Percentiles rank a stretch among this genome's conserved stretches.
Evolutionary conservation across 2,329 filamentous ascomycete genomes (phyloP).

Genomic region (Basipetospora chlamydospora): DNA sequence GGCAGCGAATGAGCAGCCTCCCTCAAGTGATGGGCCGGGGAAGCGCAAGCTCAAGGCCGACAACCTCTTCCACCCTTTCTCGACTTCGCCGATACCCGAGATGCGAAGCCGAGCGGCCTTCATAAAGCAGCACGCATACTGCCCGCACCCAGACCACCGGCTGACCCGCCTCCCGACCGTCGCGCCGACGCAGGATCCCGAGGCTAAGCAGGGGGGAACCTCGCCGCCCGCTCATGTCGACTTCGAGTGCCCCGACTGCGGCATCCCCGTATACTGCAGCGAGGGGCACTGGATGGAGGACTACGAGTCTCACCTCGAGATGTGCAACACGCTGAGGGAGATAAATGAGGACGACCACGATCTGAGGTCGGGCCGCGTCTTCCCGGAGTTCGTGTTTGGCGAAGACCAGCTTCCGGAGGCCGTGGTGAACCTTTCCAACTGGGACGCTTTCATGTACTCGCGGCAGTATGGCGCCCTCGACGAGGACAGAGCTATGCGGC

Average conservation of each 20-base stretch:
- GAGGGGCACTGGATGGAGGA: conserved; percentile 94
- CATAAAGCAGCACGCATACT: conserved; percentile 87
- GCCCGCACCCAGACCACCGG: conserved; percentile 78
- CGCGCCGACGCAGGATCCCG: conserved; percentile 47
- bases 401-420: conserved; percentile 83
- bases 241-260: conserved; percentile 94
- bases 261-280: conserved; percentile 83
- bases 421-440: conserved; percentile 92
- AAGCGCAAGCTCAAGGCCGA: conserved; percentile 42
- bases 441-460: conserved; percentile 94
- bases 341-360: conserved; percentile 99
- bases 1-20: conserved; percentile 8
- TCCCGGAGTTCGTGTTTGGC: conserved; percentile 87
- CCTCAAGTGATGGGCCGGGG: too few relatives aligned
- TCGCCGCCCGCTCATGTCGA: conserved; percentile 67
- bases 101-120: conserved; percentile 80
- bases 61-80: conserved; percentile 88
- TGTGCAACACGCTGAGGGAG: conserved; percentile 81
- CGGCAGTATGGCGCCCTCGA: conserved; percentile 85
- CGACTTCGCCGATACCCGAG: conserved; percentile 72
- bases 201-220: conserved; percentile 28
- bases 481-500: conserved; percentile 76
- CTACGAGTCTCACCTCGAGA: conserved; percentile 81
- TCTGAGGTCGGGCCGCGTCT: conserved; percentile 74
- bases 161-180: conserved; percentile 55